These are phyloP conservation scores for Russula brevipes DNA, from an alignment of 768 basidiomycete genomes.

Conservation along the genomic window DNA sequence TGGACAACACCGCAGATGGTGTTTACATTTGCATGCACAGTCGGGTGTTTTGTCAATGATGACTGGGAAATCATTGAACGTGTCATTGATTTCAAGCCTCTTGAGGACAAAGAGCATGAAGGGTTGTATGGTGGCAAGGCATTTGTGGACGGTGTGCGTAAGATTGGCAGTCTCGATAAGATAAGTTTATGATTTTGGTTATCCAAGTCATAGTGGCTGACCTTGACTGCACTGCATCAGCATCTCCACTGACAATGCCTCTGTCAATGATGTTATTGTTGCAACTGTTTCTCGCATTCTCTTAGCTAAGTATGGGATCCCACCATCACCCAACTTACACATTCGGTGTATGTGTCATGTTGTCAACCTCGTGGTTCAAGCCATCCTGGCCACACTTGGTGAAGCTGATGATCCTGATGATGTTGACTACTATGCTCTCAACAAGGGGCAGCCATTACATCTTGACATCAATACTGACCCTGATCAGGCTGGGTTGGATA, in stretches of 20 bases:
- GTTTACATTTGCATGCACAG: conserved; percentile 24
- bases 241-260: too few species aligned
- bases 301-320: conserved; percentile 35
- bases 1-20: conserved; percentile 23
- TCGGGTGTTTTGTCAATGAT: conserved; percentile 25
- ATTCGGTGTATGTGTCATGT: conserved; percentile 36
- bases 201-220: not conserved
- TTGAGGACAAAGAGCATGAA: conserved; percentile 26
- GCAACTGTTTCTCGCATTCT: not conserved
- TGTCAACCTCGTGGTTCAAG: conserved; percentile 37
- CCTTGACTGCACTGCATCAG: too few species aligned
- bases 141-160: conserved; percentile 28
- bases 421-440: conserved; percentile 29
- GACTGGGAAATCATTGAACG: conserved; percentile 26
- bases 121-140: conserved; percentile 33
- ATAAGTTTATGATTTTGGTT: not conserved
- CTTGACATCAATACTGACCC: conserved; percentile 27
- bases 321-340: conserved; percentile 24
- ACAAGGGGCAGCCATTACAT: conserved; percentile 33
- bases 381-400: conserved; percentile 28
- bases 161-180: conserved; percentile 22
- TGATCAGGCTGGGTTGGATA: not conserved
- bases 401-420: conserved; percentile 26
- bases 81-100: conserved; percentile 22
- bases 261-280: not conserved